Evolutionary conservation across 345 rosid species (phyloP), one percentile per base, ranked within the genome.

Genomic region (Euphorbia pulcherrima): DNA sequence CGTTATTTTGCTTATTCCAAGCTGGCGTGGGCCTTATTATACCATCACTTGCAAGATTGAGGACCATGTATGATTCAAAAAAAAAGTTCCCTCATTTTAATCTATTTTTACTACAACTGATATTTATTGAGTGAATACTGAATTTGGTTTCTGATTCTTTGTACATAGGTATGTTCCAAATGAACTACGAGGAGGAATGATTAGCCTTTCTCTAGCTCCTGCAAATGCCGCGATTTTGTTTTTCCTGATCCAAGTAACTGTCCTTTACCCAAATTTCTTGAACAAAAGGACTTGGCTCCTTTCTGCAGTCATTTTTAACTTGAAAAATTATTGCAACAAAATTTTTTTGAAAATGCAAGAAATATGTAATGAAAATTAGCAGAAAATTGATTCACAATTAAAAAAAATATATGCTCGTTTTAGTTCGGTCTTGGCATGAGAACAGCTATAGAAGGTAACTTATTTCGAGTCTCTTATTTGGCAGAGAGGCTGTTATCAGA

Each of bases 111-210:
- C 33, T 52, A 17, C 8, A 52, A 8, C 48, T 54, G 52, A 48
- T 57, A 61, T 40, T 62, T 71, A 62, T 65, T 18, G 29, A 18
- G 50, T 64, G 20, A 40, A 53, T 53, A 27, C 55, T n/a, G 67
- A 21, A 70, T 47, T 70, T 40, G 30, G 58, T 40, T 33, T 65
- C 18, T 71, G 55, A 41, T 76, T 60, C 39, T 72, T 44, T 70
- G 53, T 67, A 64, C 30, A 28, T 68, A 94, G 99, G 89, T 87
- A 88, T 82, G 96, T 94, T 10, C 97, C 96, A 39, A 86, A 83
- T 79, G 92, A 91, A 68, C 73, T 88, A 82, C 96, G 97, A 74
- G 99, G 95, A 72, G 97, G 99, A 76, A 91, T 89, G 99, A 85
- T 94, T 50, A 82, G 88, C 78, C 79, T 91, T 63, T 91, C 99